Base-by-base conservation (phyloP, 2,329 filamentous ascomycete genomes). In the Cadophora gregata region DNA sequence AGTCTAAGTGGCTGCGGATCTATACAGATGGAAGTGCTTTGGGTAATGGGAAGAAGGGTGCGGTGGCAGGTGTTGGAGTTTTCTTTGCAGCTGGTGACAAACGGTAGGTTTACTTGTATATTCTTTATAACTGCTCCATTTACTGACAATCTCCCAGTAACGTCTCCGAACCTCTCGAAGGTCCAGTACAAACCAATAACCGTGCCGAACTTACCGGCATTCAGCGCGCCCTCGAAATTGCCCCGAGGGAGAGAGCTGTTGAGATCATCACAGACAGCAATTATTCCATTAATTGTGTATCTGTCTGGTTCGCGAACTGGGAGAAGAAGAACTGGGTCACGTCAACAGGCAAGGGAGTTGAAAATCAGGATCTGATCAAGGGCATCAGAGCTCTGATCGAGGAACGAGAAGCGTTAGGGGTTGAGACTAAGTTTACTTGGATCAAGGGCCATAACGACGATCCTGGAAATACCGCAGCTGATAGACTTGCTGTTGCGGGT, bases 151-250 rank as follows among this genome's bases (percentile, higher is more conserved):
- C 21, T 69, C 58, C n/a, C 10, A 89, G 87, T 72, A 91, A 91
- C 74, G 80, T 78, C 36, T 76, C 77, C 19, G 77, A 77, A 64
- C 67, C 71, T 38, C 68, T 78, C 1, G 60, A 69, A 47, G 77
- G 76, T 21, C 27, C 29, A 4, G 64, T 84, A 10, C 96, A 98
- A 79, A 98, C 96, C 0, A 99, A 99, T 77, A 93, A 98, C 78
- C 91, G 96, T 3, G 96, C 95, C n/a, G 96, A 99, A 80, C 83
- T 99, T 66, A 94, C 92, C 27, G 96, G 93, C 8, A 90, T 98
- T 69, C 83, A 92, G 33, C 90, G 94, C 65, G 94, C 94, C 0
- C 83, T 98, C 25, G 88, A 97, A 75, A 86, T 90, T 55, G 88
- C 90, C 1, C 89, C 92, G 0, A 80, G 86, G 19, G 83, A 89